Base-by-base conservation (phyloP, 179 eudicot species). In the Corrigiola litoralis region DNA sequence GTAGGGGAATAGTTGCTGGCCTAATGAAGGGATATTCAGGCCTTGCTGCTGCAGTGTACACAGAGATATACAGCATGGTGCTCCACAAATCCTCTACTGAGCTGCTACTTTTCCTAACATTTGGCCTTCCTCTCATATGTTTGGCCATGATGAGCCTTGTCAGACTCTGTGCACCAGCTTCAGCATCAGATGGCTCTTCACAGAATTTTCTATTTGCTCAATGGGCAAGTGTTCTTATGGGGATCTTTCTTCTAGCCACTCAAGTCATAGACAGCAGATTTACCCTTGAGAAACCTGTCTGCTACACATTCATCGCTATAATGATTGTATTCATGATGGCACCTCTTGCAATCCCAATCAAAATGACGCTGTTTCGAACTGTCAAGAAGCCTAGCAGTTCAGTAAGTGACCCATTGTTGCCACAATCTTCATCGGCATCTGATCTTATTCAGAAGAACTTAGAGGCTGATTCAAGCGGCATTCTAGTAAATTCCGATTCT, bases 1-100 rank as follows among this genome's bases (percentile, higher is more conserved):
- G 86, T 65, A 80, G 96, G 48, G 96, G 96, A 56, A 87, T 90
- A 8, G 87, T 89, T 29, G 83, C 94, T 16, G 96, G 96, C 32
- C 79, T 89, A 59, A 80, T 87, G 20, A 89, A 89, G 75, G 96
- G 96, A 32, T 89, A 87, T 37, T 44, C 73, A 1, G 96, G 90
- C 12, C 61, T 89, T 2, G 79, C 90, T 80, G 88, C 90, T 42
- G 87, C 87, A 33, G 81, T 89, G 1, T 89, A 61, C 65, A 80
- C 94, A 0, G 88, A 77, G 44, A 59, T 89, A 4, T 83, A 76
- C 74, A 81, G 65, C 53, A 64, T 77, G 74, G 67, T 80, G 28
- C 90, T 89, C 6, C 29, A 68, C 24, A 67, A 72, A 20, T 89
- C 96, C 6, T 75, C 87, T 51, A 54, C 87, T 5, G 45, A 69